These are phyloP conservation scores for Amanita rubescens DNA, from an alignment of 768 basidiomycete genomes.

Conservation along the genomic window DNA sequence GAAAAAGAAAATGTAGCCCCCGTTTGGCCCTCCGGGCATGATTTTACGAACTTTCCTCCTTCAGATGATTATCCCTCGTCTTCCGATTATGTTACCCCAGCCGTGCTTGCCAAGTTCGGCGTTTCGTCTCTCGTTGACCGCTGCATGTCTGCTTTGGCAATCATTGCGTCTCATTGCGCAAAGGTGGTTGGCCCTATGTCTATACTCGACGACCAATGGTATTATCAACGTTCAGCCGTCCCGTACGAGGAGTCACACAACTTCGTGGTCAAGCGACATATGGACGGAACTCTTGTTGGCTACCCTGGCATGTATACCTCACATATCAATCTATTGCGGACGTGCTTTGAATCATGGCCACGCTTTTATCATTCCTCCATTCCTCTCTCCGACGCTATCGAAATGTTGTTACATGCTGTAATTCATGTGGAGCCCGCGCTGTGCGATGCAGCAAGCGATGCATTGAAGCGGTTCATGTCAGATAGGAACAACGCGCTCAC, in stretches of 20 bases:
- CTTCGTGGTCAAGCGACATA: constrained; percentile 59
- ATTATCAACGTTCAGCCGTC: constrained; percentile 47
- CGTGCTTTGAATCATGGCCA: constrained; percentile 80
- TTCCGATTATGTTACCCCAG: constrained; percentile 50
- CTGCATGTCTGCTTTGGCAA: constrained; percentile 46
- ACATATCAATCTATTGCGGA: constrained; percentile 64
- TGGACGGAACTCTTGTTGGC: constrained; percentile 50
- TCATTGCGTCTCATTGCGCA: constrained; percentile 52
- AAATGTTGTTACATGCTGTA: constrained; percentile 76
- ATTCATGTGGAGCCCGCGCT: constrained; percentile 78
- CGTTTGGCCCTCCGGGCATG: constrained; percentile 69
- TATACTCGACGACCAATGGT: constrained; percentile 82
- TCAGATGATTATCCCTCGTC: constrained; percentile 66
- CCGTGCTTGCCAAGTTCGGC: constrained; percentile 52
- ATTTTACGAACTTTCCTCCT: constrained; percentile 51
- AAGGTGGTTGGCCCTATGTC: constrained; percentile 68
- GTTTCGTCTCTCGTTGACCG: constrained; percentile 70
- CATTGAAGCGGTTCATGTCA: constrained; percentile 67
- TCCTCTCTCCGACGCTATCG: constrained; percentile 53
- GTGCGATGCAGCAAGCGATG: constrained; percentile 56
- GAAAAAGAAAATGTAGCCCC: constrained; percentile 69
- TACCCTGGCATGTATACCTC: constrained; percentile 57
- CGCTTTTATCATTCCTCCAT: constrained; percentile 60
- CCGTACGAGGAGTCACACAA: constrained; percentile 66
- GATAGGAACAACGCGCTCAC: constrained; percentile 46